Base-by-base conservation (phyloP, 2,329 filamentous ascomycete genomes). In the Nothopassalora personata region DNA sequence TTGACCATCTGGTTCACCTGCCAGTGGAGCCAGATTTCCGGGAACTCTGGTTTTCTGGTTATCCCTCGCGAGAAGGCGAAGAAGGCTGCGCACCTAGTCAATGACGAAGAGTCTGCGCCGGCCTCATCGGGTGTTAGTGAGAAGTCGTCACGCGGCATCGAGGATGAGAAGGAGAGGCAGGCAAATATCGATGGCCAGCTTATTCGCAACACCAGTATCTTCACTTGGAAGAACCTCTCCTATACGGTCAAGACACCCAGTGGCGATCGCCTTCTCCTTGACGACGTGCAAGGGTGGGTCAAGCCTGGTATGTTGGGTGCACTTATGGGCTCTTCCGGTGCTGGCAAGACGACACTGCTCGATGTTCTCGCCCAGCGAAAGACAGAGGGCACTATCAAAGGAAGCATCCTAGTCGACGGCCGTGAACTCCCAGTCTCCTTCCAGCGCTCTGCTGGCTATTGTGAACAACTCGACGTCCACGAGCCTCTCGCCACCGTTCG, bases 221-320 rank as follows among this genome's bases (percentile, higher is more conserved):
- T 95, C 58, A 96, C 91, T 0, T 96, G 91, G 88, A 89, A 93
- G 71, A 80, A 89, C 64, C 84, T 97, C 60, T 90, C 87, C 69
- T 96, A 96, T 71, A 88, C 83, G 0, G 87, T 91, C 60, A 75
- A 77, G 10, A 78, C 77, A 30, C 70, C 77, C 23, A 72, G 73
- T 39, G 74, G 75, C 3, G 75, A 79, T 49, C 70, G 77, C 13
- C 71, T 70, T 4, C 71, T 88, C 4, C 72, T 88, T 10, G 79
- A 85, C 60, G 78, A 86, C 58, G 81, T 88, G 4, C 80, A 84
- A 64, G 91, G 86, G 1, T 93, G 87, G 66, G 88, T 91, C 53
- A 85, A 87, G 62, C 89, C 89, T 1, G 89, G 90, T 36, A 84
- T 87, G 66, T 79, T 93, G 9, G 92, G 88, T 3, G 89, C 89